Evolutionary conservation across 257 asterid genomes (phyloP).

Genomic region (Nicotiana noctiflora): DNA sequence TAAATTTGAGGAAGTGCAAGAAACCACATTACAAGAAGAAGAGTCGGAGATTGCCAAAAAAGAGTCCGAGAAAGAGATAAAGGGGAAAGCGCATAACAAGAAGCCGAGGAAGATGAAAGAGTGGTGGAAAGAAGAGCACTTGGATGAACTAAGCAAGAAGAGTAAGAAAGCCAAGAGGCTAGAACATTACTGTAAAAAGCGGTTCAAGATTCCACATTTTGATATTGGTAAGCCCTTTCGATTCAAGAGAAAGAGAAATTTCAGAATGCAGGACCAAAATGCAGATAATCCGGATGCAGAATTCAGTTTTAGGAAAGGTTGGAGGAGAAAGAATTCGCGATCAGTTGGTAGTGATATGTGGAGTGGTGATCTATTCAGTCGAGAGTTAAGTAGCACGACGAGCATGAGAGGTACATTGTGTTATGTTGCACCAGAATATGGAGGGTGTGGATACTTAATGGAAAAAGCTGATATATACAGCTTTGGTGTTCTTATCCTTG

Average conservation of each 20-base stretch:
- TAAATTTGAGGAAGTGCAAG: constrained; percentile 35
- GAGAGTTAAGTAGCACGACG: constrained; percentile 93
- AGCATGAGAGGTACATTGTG: constrained; percentile 98
- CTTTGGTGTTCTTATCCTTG: constrained; percentile 79
- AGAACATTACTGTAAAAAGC: constrained; percentile 21
- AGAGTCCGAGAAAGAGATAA: constrained; percentile 23
- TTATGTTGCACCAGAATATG: constrained; percentile 84
- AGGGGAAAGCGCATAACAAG: constrained; percentile 24
- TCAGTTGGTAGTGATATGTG: constrained; percentile 63
- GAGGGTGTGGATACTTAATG: constrained; percentile 65
- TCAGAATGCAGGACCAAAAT: constrained; percentile 14
- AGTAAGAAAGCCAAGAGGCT: constrained; percentile 23
- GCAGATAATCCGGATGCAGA: constrained; percentile 35
- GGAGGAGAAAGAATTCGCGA: constrained; percentile 41
- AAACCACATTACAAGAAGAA: constrained; percentile 25
- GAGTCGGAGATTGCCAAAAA: constrained; percentile 13
- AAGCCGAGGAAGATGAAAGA: constrained; percentile 84
- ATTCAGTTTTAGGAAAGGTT: constrained; percentile 68
- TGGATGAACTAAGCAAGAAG: constrained; percentile 46
- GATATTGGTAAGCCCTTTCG: constrained; percentile 52
- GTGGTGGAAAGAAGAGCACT: constrained; percentile 96
- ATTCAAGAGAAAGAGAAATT: constrained; percentile 29
- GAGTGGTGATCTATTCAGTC: constrained; percentile 86
- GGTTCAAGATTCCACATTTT: constrained; percentile 49
- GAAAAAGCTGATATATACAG: constrained; percentile 92